Conservation (phyloP, 1,139 yeast species). For the Geotrichum fermentans region DNA sequence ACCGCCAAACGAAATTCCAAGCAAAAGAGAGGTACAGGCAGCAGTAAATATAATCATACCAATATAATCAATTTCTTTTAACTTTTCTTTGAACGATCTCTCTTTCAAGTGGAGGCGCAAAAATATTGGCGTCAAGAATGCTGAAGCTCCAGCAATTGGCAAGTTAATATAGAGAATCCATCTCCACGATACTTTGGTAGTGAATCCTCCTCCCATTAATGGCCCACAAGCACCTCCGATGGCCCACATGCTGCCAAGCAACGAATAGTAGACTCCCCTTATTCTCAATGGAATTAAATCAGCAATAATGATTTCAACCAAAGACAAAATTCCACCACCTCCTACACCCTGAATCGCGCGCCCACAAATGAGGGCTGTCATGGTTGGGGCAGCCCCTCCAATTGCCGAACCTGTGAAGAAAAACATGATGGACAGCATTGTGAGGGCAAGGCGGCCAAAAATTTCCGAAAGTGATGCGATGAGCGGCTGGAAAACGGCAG, state of each 20-base stretch:
- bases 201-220: constrained; percentile 60
- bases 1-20: constrained; percentile 53
- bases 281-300: constrained; percentile 56
- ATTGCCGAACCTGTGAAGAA: constrained; percentile 44
- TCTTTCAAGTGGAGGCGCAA: constrained; percentile 51
- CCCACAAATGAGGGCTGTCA: constrained; percentile 61
- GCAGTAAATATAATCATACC: constrained; percentile 32
- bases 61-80: constrained; percentile 44
- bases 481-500: constrained; percentile 33
- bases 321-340: constrained; percentile 61
- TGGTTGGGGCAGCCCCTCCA: constrained; percentile 52
- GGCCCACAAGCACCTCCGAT: constrained; percentile 62
- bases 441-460: constrained; percentile 29
- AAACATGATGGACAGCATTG: constrained; percentile 25
- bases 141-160: constrained; percentile 59
- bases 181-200: constrained; percentile 61
- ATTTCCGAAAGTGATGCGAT: constrained; percentile 32
- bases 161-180: constrained; percentile 72
- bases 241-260: constrained; percentile 50
- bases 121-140: constrained; percentile 42
- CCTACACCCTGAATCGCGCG: constrained; percentile 68
- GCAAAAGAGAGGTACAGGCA: constrained; percentile 41
- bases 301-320: constrained; percentile 54
- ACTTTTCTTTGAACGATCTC: constrained; percentile 41
- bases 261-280: constrained; percentile 41